A percentile compares a stretch with the other conserved stretches of the same genome.
Conservation (phyloP, 768 basidiomycete species). For the Baorangia bicolor region DNA sequence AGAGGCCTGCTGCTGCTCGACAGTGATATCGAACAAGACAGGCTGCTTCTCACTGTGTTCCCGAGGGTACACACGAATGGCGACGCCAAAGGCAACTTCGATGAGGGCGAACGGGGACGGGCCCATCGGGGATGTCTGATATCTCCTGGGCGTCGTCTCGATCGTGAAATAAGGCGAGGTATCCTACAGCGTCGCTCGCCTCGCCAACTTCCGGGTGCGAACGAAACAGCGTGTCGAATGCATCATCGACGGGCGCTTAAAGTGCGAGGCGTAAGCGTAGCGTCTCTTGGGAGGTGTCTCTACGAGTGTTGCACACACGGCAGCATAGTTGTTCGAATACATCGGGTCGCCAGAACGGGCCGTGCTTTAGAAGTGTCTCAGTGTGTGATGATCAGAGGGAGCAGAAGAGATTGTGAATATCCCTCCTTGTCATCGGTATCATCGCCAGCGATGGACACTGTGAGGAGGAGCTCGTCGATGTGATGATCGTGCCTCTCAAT, state of each 20-base stretch:
- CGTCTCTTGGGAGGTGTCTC: constrained; percentile 19
- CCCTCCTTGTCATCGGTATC: constrained; percentile 29
- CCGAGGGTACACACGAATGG: constrained; percentile 67
- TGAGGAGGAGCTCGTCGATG: constrained; percentile 49
- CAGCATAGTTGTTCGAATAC: constrained; percentile 64
- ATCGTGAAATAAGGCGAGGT: constrained; percentile 44
- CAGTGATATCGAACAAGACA: constrained; percentile 50
- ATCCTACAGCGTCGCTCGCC: constrained; percentile 45
- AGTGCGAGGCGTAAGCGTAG: constrained; percentile 46
- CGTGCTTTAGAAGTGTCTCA: constrained; percentile 48
- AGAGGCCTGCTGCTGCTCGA: constrained; percentile 25
- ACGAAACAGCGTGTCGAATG: constrained; percentile 40
- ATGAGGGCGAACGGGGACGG: constrained; percentile 28
- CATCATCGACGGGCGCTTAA: constrained; percentile 43
- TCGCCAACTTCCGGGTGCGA: constrained; percentile 34
- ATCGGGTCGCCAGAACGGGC: constrained; percentile 54
- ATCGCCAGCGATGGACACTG: constrained; percentile 39
- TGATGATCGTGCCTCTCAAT: no score
- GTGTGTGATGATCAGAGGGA: constrained; percentile 51
- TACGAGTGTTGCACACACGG: constrained; percentile 33
- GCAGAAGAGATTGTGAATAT: constrained; percentile 48
- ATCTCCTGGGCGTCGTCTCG: constrained; percentile 34
- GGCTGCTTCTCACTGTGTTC: constrained; percentile 67
- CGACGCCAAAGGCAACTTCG: constrained; percentile 48
- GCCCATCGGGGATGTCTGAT: constrained; percentile 12